Conservation (phyloP, 805 yeast genomes). For the Ogataea philodendri region DNA sequence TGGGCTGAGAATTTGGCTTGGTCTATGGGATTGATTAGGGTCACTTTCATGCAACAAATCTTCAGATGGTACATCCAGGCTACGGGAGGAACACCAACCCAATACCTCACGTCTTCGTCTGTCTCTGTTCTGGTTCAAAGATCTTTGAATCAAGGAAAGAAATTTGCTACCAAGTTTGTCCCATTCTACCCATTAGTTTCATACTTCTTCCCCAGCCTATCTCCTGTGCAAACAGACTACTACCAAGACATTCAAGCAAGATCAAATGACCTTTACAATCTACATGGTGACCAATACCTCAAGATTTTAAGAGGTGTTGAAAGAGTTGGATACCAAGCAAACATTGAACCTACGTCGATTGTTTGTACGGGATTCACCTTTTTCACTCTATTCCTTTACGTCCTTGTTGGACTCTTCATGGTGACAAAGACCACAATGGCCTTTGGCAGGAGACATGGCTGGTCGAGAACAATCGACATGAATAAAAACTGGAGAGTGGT, state of each 20-base stretch:
- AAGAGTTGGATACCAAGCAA: conserved; percentile 73
- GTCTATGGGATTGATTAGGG: conserved; percentile 89
- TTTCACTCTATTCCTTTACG: conserved; percentile 73
- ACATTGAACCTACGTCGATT: conserved; percentile 78
- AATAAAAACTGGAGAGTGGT: conserved; percentile 49
- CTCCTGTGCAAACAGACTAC: conserved; percentile 1
- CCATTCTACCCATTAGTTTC: conserved; percentile 21
- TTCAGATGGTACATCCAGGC: conserved; percentile 83
- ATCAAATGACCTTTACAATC: conserved; percentile 32
- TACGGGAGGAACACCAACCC: conserved; percentile 84
- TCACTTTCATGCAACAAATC: conserved; percentile 77
- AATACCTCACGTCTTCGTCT: conserved; percentile 59
- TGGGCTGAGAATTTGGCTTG: conserved; percentile 93
- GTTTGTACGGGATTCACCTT: conserved; percentile 87
- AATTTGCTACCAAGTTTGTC: conserved; percentile 12
- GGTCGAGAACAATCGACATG: conserved; percentile 17
- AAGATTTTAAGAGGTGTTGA: conserved; percentile 81
- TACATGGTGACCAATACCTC: conserved; percentile 55
- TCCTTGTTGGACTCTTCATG: conserved; percentile 61
- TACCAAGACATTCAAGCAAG: conserved; percentile 17
- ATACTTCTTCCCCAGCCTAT: conserved; percentile 21
- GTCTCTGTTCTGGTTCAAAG: conserved; percentile 75
- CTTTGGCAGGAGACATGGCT: conserved; percentile 28
- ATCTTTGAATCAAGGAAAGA: conserved; percentile 37
- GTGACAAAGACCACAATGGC: conserved; percentile 50